Evolutionary conservation across 305 asterid species (phyloP).

Genomic region (Fraxinus greggii): DNA sequence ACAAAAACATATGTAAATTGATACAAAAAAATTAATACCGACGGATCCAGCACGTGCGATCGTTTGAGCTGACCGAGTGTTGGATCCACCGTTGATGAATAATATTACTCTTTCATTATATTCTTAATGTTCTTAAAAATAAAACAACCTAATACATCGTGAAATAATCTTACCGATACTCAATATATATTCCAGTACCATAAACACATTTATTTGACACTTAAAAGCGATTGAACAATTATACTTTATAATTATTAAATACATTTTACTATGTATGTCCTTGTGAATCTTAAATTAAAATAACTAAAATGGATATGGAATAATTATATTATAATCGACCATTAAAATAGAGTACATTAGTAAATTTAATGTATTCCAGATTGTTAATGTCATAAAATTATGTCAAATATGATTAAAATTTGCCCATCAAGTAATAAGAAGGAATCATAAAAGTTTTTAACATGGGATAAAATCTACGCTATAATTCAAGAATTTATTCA

Average conservation of each 20-base stretch:
- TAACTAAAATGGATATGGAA: neutral
- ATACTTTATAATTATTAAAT: neutral
- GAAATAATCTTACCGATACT: neutral
- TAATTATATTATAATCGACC: neutral
- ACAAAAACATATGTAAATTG: too few relatives aligned
- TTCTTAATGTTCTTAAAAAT: neutral
- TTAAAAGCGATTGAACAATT: neutral
- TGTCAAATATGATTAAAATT: neutral
- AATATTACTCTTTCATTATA: neutral
- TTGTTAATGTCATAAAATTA: neutral
- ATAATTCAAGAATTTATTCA: neutral
- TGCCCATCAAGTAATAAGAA: neutral
- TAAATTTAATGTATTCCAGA: neutral
- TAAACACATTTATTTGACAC: neutral
- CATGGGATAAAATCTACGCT: neutral
- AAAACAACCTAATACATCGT: neutral
- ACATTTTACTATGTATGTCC: neutral
- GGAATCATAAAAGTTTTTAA: neutral
- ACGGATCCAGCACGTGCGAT: too few relatives aligned
- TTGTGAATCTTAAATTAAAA: neutral
- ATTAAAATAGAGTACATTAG: neutral
- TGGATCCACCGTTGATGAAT: neutral
- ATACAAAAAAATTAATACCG: too few relatives aligned
- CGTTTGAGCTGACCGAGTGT: too few relatives aligned
- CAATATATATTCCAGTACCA: neutral